Conservation (phyloP, 176 grass and related monocot genomes). For the Calamus simplicifolius region DNA sequence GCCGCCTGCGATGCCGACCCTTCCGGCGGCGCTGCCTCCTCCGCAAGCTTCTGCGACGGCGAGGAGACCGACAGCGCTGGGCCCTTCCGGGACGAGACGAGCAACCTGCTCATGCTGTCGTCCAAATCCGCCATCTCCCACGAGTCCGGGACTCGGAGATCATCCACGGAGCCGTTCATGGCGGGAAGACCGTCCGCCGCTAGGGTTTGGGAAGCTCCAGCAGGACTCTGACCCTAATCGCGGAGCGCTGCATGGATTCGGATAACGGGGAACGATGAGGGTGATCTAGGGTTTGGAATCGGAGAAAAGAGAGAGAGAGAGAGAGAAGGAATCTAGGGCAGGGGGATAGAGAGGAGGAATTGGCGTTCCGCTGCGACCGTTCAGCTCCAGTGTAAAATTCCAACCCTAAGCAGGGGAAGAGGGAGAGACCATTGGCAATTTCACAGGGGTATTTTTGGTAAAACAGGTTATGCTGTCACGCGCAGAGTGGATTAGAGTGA, state of each 20-base stretch:
- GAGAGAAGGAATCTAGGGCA: too few relatives aligned
- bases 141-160: conserved; percentile 46
- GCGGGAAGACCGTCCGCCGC: conserved; percentile 1
- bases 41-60: not conserved
- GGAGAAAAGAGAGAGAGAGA: too few relatives aligned
- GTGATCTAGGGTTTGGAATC: too few relatives aligned
- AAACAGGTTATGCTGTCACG: too few relatives aligned
- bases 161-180: conserved; percentile 18
- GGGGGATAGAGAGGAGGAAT: too few relatives aligned
- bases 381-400: too few relatives aligned
- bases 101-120: conserved; percentile 56
- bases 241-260: conserved; percentile 3
- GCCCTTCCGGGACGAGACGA: conserved; percentile 40
- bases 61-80: not conserved
- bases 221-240: conserved; percentile 1
- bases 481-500: too few relatives aligned
- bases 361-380: too few relatives aligned
- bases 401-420: too few relatives aligned
- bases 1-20: not conserved
- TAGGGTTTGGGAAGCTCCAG: conserved; percentile 13
- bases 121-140: conserved; percentile 95
- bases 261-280: too few relatives aligned
- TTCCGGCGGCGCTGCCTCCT: not conserved
- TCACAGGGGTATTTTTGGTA: too few relatives aligned
- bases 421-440: too few relatives aligned